phyloP scores from a whole-genome alignment of 83 land plant genomes.

The Diphasiastrum complanatum region DNA sequence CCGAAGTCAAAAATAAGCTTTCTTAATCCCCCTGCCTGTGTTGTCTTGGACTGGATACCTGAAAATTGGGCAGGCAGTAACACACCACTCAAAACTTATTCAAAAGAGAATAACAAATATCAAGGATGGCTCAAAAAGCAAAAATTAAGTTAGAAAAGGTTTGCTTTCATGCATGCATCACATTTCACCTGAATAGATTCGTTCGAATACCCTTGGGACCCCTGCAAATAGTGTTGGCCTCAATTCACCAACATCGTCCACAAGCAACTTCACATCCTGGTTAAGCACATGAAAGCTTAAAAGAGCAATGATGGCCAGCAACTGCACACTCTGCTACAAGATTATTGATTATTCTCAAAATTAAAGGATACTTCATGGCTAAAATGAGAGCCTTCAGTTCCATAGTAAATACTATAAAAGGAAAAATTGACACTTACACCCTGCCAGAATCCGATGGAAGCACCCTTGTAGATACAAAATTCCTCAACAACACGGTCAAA shows the following conservation, averaged over 20 bases:
- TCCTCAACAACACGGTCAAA: conserved; percentile 82
- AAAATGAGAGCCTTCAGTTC: too few relatives aligned
- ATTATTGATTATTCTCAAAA: too few relatives aligned
- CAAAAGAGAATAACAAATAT: not conserved
- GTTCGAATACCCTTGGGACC: conserved; percentile 92
- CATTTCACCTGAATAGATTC: conserved; percentile 67
- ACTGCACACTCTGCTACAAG: too few relatives aligned
- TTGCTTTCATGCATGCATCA: not conserved
- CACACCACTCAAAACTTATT: too few relatives aligned
- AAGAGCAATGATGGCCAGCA: too few relatives aligned
- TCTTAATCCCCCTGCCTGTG: conserved; percentile 49
- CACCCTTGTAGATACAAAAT: conserved; percentile 62
- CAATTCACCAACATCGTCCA: conserved; percentile 69
- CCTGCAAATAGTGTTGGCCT: conserved; percentile 89
- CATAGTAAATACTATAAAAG: not conserved
- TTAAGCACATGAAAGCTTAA: not conserved
- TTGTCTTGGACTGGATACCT: conserved; percentile 56
- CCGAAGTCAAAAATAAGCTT: conserved; percentile 56
- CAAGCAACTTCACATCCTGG: conserved; percentile 72
- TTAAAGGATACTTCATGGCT: too few relatives aligned
- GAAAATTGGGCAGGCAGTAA: too few relatives aligned
- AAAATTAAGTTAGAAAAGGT: not conserved
- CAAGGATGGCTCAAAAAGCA: not conserved
- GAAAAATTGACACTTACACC: conserved; percentile 68
- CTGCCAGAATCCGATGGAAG: conserved; percentile 87